A percentile compares a stretch with the other conserved stretches of the same genome.
Conservation (phyloP, 371 early-diverging fungal genomes). For the Apophysomyces trapeziformis region DNA sequence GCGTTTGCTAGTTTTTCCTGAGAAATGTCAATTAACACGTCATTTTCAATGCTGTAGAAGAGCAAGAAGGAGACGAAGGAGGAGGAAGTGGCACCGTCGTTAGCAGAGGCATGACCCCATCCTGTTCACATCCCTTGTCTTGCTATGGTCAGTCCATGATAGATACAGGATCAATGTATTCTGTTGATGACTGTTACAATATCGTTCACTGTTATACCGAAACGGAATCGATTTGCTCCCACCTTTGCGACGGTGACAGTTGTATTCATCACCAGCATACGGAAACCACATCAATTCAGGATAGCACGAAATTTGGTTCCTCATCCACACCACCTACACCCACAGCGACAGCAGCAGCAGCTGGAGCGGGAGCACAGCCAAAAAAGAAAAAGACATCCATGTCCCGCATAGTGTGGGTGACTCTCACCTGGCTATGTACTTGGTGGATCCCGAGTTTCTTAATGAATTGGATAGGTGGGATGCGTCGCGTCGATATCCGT, state of each 20-base stretch:
- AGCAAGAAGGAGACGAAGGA: constrained; percentile 11
- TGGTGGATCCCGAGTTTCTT: constrained; percentile 79
- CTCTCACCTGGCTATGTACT: constrained; percentile 76
- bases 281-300: constrained; percentile 3
- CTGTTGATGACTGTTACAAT: constrained; percentile 24
- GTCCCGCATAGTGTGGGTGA: constrained; percentile 73
- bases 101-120: not conserved
- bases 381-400: constrained; percentile 44
- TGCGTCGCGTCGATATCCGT: constrained; percentile 75
- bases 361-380: constrained; percentile 10
- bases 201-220: constrained; percentile 26
- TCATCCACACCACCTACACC: not conserved
- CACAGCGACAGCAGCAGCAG: constrained; percentile 11
- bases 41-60: constrained; percentile 1
- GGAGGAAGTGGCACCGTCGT: too few relatives aligned
- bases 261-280: not conserved
- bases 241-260: constrained; percentile 25
- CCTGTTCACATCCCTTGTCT: constrained; percentile 16
- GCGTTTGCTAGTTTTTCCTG: not conserved
- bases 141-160: constrained; percentile 23
- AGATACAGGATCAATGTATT: constrained; percentile 51
- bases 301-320: constrained; percentile 16
- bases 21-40: not conserved
- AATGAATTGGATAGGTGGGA: constrained; percentile 56
- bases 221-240: constrained; percentile 33